Conservation (phyloP, 495 filamentous ascomycete species). For the Staphylotrichum tortipilum region DNA sequence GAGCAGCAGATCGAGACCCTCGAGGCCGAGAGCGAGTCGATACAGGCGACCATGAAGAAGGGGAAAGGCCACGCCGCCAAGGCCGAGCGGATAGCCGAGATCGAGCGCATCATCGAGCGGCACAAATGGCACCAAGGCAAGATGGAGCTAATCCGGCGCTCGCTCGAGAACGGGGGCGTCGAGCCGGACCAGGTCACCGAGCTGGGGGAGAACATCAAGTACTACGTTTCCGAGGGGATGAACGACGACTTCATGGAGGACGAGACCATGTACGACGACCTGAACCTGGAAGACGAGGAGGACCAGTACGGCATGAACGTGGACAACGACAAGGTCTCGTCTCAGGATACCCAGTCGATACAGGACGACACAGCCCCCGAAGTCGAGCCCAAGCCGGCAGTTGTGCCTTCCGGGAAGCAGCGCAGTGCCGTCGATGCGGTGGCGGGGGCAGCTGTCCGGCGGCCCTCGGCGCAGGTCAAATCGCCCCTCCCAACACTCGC, state of each 20-base stretch:
- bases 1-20: conserved; percentile 84
- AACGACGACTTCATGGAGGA: conserved; percentile 85
- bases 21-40: conserved; percentile 80
- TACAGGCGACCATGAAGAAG: conserved; percentile 88
- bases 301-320: conserved; percentile 68
- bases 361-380: conserved; percentile 68
- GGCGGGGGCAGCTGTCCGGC: conserved; percentile 47
- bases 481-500: conserved; percentile 85
- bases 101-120: conserved; percentile 73
- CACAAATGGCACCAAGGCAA: conserved; percentile 96
- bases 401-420: conserved; percentile 39
- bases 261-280: conserved; percentile 85
- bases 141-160: conserved; percentile 80
- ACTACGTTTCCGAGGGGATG: conserved; percentile 87
- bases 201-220: conserved; percentile 82
- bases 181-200: conserved; percentile 78
- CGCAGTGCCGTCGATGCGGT: conserved; percentile 44
- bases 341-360: conserved; percentile 89
- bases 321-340: conserved; percentile 82
- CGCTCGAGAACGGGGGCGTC: conserved; percentile 84
- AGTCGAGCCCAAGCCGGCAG: conserved; percentile 45
- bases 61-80: conserved; percentile 77
- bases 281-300: conserved; percentile 86
- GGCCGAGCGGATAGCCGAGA: conserved; percentile 77
- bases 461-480: conserved; percentile 86